Evolutionary conservation across 345 rosid species (phyloP), one percentile per base, ranked within the genome.

Genomic region (Eucalyptus regnans): DNA sequence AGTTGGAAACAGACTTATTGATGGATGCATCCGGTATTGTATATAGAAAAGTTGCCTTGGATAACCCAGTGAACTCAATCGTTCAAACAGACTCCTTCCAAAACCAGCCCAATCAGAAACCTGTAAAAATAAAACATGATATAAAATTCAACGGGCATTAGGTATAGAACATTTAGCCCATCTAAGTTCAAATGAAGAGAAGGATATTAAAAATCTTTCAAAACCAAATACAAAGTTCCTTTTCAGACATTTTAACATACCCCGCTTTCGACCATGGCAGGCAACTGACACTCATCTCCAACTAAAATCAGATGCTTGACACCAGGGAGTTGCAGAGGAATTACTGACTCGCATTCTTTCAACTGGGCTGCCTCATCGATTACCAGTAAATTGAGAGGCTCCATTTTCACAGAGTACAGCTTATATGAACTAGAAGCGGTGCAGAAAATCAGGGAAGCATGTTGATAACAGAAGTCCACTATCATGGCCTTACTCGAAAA

Each of bases 11-110:
- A 8, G 76, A 88, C 97, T 94, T 31, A 96, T 96, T 3, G 92
- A 90, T 13, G 98, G 99, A 92, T 96, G 99, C 99, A 96, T 96
- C 41, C 99, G 90, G 89, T 96, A 95, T 88, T 96, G 99, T 54
- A 92, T 92, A 86, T 93, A 88, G 13, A 96, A 88, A 46, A 94
- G 92, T 56, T 95, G 96, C 71, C 93, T 95, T 8, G 89, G 4
- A 31, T 94, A 92, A 22, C 93, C 95, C 58, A 94, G 88, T 2
- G 86, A 15, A 52, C 89, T 94, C 89, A 96, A 88, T 89, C 98
- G 95, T 56, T 94, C 95, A 88, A 95, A 95, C 87, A 95, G 93
- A 91, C 98, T 96, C 91, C 96, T 94, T 23, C 98, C 94, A 3
- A 95, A 93, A 25, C 90, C 91, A 9, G 90, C 96, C 81, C 25